Evolutionary conservation across 2,329 filamentous ascomycete species (phyloP), one percentile per base, ranked within the genome.

Genomic region (Trichoderma atroviride): DNA sequence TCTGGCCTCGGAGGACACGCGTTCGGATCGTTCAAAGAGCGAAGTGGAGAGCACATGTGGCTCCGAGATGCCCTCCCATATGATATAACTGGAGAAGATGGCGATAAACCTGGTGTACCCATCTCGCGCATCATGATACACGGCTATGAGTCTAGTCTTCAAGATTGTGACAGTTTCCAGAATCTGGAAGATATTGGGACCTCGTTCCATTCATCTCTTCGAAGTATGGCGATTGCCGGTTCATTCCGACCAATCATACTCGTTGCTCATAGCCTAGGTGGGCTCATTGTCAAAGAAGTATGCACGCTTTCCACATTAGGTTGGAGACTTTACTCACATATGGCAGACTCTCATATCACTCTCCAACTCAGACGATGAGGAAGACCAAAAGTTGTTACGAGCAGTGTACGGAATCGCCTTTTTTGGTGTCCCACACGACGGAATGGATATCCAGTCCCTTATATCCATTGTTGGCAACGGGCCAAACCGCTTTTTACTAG

Each of bases 251-350:
- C 62, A 4, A 57, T 50, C 6, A 27, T 66, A 6, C 57, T 66
- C 5, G 47, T 66, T n/a, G 62, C 52, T 3, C 62, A 66, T 57
- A 66, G 62, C 53, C 6, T 66, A 2, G 62, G 62, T 1, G 62
- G 62, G 5, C n/a, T 66, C 1, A 47, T 66, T 14, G 13, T 57
- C 19, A 66, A 66, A 2, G 33, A 57, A 27, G 62, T 66, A 33
- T 4, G 35, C 6, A 7, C 50, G 19, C 14, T 52, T 0, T 19
- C 40, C 6, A 52, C 14, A n/a, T 33, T 10, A 3, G 6, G 3
- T 31, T 5, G 2, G 16, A 55, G 1, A 37, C 1, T 29, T 6
- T 27, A 27, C 47, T 55, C 50, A 53, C 24, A 29, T 16, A 11
- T 22, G 5, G 13, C 33, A 55, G 60, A 2, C 53, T 2, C 61